phyloP scores from a whole-genome alignment of 768 basidiomycete species.

The Lactarius akahatsu region DNA sequence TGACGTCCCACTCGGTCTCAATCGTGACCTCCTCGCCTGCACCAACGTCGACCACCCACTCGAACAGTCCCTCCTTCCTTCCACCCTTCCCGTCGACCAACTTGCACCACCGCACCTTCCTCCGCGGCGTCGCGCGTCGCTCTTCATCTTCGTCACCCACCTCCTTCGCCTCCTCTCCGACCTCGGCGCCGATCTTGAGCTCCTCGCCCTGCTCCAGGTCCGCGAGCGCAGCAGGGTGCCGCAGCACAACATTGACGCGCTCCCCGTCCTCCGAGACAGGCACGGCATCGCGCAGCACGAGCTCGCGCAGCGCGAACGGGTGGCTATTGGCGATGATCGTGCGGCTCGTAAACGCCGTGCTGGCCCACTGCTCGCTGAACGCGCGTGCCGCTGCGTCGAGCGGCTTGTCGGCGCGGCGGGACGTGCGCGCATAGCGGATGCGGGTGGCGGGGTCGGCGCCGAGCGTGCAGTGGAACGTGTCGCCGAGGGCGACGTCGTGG shows the following conservation, averaged over 20 bases:
- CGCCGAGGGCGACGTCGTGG: slow-evolving; percentile 49
- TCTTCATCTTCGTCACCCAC: slow-evolving; percentile 31
- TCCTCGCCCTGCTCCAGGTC: slow-evolving; percentile 44
- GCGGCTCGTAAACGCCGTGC: slow-evolving; percentile 42
- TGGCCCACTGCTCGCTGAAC: slow-evolving; percentile 46
- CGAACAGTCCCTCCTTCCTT: too few relatives aligned
- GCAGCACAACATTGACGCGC: slow-evolving; percentile 45
- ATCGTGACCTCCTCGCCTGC: slow-evolving; percentile 45
- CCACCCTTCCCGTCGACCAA: too few relatives aligned
- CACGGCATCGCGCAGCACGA: slow-evolving; percentile 49
- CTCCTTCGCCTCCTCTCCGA: slow-evolving; percentile 34
- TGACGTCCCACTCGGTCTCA: slow-evolving; percentile 54
- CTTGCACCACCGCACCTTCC: too few relatives aligned
- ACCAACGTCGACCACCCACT: slow-evolving; percentile 51
- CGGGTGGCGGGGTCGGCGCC: slow-evolving; percentile 40
- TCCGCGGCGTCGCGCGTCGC: too few relatives aligned
- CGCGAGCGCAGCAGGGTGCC: slow-evolving; percentile 48
- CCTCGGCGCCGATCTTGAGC: slow-evolving; percentile 33
- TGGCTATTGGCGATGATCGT: slow-evolving; percentile 50
- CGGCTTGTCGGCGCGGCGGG: slow-evolving; percentile 35
- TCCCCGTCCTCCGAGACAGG: slow-evolving; percentile 40
- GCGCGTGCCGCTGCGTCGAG: slow-evolving; percentile 37
- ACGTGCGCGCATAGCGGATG: slow-evolving; percentile 43
- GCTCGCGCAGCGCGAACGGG: slow-evolving; percentile 42
- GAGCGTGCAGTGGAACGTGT: slow-evolving; percentile 55